Base-by-base conservation (phyloP, 1,139 yeast species). In the Suhomyces bolitotheri region DNA sequence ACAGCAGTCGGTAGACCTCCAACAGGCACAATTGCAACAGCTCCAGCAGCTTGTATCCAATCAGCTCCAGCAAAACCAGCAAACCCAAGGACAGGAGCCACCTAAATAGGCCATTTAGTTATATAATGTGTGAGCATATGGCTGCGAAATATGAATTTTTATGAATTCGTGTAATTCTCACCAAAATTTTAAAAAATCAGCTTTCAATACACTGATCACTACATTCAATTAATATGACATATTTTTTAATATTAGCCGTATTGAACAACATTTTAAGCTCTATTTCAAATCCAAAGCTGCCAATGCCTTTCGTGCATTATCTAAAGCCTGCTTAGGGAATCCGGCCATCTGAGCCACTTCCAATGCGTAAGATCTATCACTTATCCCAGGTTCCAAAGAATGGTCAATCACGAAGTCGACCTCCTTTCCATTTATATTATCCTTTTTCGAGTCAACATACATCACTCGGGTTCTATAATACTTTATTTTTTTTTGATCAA, bases 331-430 rank as follows among this genome's bases (percentile, higher is more conserved):
- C 2, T 49, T 39, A 0, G 97, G 97, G 45, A 88, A 85, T 0
- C 96, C 96, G 0, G 97, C 96, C 51, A 78, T 60, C 45, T 73
- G 71, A 0, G 97, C 97, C 7, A 89, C 88, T 39, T 79, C 80
- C n/a, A 89, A 61, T 0, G 97, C 97, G 58, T 84, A 87, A 0
- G 96, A 86, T 39, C 82, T 73, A 7, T 69, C 72, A 46, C 92
- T 79, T 5, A 92, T 76, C 0, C 98, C 98, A 2, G 75, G 75
- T 27, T 65, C 68, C 22, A 92, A 62, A 29, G 67, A 63, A 58
- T 88, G 92, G 48, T 83, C 78, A 43, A 87, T 82, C 2, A 62
- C 46, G 11, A 76, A 54, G 28, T 46, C 44, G 3, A 40, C 22
- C 9, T 15, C 31, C 9, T 35, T 40, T 1, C 44, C 48, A 4